A percentile compares a stretch with the other conserved stretches of the same genome.
These are phyloP conservation scores for Ceriops decandra DNA, from an alignment of 345 rosid species.

Conservation along the genomic window DNA sequence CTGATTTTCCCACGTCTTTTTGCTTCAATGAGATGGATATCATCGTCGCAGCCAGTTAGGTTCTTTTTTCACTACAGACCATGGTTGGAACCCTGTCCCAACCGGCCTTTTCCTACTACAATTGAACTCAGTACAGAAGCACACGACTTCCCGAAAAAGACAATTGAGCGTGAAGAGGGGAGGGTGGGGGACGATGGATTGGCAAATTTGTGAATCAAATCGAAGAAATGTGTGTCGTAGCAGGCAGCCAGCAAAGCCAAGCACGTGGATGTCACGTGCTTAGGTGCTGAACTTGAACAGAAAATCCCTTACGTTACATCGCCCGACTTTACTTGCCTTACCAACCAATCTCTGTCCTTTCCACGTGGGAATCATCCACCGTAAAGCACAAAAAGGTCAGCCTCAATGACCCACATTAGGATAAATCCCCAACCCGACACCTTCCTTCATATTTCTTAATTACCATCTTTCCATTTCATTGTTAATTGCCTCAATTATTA, in stretches of 20 bases:
- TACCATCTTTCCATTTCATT: no score
- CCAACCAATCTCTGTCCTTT: constrained; percentile 29
- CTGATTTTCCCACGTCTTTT: no score
- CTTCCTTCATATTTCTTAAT: no score
- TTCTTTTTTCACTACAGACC: not conserved
- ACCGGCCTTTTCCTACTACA: not conserved
- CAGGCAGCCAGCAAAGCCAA: constrained; percentile 19
- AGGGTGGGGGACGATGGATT: no score
- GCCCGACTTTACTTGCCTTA: not conserved
- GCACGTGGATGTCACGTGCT: constrained; percentile 42
- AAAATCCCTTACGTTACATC: constrained; percentile 7
- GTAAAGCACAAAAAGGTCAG: no score
- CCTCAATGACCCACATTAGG: no score
- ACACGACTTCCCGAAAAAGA: no score
- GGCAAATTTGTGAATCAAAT: no score
- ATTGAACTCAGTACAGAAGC: not conserved
- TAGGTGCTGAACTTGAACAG: constrained; percentile 21
- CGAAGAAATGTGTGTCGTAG: not conserved
- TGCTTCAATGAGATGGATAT: constrained; percentile 3
- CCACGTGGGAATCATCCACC: not conserved
- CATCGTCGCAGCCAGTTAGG: constrained; percentile 24
- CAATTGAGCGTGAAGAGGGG: no score
- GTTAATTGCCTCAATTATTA: no score
- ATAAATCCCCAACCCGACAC: no score
- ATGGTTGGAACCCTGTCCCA: not conserved